These are phyloP conservation scores for Cyberlindnera maritima DNA, from an alignment of 805 yeast genomes.

Conservation along the genomic window DNA sequence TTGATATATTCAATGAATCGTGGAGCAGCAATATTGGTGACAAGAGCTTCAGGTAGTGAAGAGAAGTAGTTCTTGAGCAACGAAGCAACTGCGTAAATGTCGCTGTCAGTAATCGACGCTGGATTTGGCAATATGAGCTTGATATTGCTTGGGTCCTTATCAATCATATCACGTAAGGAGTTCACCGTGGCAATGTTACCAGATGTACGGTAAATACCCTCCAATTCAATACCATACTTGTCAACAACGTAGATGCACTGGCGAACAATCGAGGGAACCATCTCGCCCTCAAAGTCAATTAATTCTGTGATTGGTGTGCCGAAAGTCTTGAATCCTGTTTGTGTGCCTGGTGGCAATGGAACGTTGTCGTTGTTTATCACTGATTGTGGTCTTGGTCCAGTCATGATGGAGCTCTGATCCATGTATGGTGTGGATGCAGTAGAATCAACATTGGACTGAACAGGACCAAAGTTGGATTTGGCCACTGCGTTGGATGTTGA, in stretches of 20 bases:
- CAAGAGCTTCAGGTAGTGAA: constrained; percentile 81
- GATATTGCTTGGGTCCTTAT: constrained; percentile 68
- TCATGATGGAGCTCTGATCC: constrained; percentile 17
- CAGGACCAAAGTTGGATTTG: not conserved
- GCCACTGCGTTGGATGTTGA: constrained; percentile 1
- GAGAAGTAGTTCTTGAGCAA: constrained; percentile 81
- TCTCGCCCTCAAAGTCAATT: constrained; percentile 80
- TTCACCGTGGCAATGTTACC: constrained; percentile 77
- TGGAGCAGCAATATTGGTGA: constrained; percentile 60
- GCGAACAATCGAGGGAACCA: constrained; percentile 87
- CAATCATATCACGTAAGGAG: constrained; percentile 68
- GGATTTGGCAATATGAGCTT: constrained; percentile 54
- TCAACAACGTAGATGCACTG: constrained; percentile 88
- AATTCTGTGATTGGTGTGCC: constrained; percentile 81
- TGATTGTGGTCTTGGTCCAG: constrained; percentile 32
- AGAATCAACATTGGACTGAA: constrained; percentile 1
- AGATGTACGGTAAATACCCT: constrained; percentile 85
- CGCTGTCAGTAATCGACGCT: constrained; percentile 64
- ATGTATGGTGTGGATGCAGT: constrained; percentile 9
- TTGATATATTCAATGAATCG: constrained; percentile 69
- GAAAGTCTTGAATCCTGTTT: constrained; percentile 51
- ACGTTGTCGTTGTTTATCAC: constrained; percentile 28
- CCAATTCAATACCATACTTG: constrained; percentile 75
- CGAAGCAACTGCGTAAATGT: constrained; percentile 85
- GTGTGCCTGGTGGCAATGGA: constrained; percentile 28